These are phyloP conservation scores for Epichloe bromicola DNA, from an alignment of 2,329 filamentous ascomycete genomes.

Conservation along the genomic window DNA sequence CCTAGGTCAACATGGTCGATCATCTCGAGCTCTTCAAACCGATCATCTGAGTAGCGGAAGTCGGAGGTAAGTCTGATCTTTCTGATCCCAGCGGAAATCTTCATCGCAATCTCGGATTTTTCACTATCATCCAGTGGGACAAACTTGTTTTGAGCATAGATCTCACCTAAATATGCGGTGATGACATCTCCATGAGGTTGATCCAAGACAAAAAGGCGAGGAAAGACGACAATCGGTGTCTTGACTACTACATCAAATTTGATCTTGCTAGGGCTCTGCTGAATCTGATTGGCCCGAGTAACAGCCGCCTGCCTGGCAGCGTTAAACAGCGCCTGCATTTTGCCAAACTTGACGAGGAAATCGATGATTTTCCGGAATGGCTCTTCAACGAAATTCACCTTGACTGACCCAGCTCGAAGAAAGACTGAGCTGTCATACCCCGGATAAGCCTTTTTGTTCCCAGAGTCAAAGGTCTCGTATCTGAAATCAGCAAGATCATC, in stretches of 20 bases:
- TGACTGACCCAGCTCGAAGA: constrained; percentile 84
- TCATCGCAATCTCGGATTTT: constrained; percentile 66
- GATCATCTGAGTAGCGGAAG: constrained; percentile 62
- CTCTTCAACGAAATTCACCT: constrained; percentile 93
- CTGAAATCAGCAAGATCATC: constrained; percentile 93
- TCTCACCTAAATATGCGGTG: constrained; percentile 90
- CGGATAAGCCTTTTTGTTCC: constrained; percentile 60
- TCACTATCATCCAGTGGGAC: constrained; percentile 68
- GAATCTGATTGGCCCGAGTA: constrained; percentile 83
- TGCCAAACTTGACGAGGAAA: constrained; percentile 96
- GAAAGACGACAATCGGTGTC: constrained; percentile 93
- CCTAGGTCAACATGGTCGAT: constrained; percentile 94
- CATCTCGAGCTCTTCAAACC: constrained; percentile 80
- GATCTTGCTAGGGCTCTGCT: constrained; percentile 79
- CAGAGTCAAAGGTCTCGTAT: constrained; percentile 85
- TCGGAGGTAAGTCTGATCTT: constrained; percentile 85
- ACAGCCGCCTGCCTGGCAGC: constrained; percentile 89
- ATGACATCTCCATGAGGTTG: constrained; percentile 64
- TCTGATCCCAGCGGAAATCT: constrained; percentile 78
- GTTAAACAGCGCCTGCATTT: constrained; percentile 99
- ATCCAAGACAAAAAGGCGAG: constrained; percentile 59
- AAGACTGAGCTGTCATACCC: constrained; percentile 90
- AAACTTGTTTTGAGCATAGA: constrained; percentile 93
- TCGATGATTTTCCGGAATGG: constrained; percentile 97
- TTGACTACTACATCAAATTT: constrained; percentile 90